Evolutionary conservation across 202 grass and related monocot genomes (phyloP), one percentile per base, ranked within the genome.

Genomic region (Panicum virgatum): DNA sequence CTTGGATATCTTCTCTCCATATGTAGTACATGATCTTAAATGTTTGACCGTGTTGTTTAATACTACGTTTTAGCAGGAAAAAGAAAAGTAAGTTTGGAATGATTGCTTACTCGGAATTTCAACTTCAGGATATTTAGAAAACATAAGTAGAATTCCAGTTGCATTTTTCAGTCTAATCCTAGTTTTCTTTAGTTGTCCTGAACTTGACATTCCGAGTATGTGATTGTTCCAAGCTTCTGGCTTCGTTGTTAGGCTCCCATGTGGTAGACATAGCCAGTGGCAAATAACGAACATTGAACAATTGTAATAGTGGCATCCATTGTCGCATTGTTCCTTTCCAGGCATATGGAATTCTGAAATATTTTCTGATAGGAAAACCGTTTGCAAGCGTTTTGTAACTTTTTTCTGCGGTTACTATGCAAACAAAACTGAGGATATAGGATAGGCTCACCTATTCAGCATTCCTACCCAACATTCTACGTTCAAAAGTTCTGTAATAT

Each of bases 401-500:
- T 27, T 27, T 27, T 25, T 52, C 50, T 58, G 53, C 10, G 6
- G 23, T 59, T 25, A 59, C 6, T 57, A 25, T 3, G 56, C 27
- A 34, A 34, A 4, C 32, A 34, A 34, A 34, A 4, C 32, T 34
- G 32, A 34, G 32, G 32, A 34, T 34, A 4, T 34, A 67, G 46
- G 69, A 68, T 48, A 18, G 30, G 52, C 54, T 70, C 13, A 53
- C 40, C n/a, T 81, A 76, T 70, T 86, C 59, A 58, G 60, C 52
- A 32, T 20, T 23, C n/a, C 22, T 48, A 52, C 76, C 39, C 42
- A 37, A n/a, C 52, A 29, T 18, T 43, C 5, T 69, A 73, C 34
- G 65, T 76, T 76, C 52, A 76, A 53, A 82, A 13, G 44, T 42
- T 13, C 25, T 70, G 54, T 34, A 44, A 54, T 87, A 34, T 82